These are phyloP conservation scores for Malassezia yamatoensis DNA, from an alignment of 1,284 basidiomycete genomes.

Conservation along the genomic window DNA sequence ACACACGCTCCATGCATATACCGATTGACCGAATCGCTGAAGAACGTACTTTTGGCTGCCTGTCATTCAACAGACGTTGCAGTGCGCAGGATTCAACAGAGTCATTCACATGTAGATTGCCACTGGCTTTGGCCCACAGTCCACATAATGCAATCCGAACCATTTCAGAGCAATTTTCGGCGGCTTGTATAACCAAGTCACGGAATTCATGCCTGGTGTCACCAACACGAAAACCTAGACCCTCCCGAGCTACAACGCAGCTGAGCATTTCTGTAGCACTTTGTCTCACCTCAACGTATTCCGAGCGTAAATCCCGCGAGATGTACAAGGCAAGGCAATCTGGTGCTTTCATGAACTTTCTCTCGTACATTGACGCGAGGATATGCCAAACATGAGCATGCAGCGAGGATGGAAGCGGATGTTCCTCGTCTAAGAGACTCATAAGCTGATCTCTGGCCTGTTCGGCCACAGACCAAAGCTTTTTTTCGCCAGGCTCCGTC, in stretches of 20 bases:
- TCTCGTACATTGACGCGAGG: neutral
- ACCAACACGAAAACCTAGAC: no score
- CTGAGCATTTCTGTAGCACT: neutral
- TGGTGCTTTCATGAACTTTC: neutral
- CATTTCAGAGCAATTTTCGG: neutral
- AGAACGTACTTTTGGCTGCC: slow-evolving; percentile 1
- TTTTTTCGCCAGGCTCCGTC: neutral
- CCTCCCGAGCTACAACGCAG: no score
- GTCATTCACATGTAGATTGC: no score
- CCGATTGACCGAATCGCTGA: slow-evolving; percentile 9
- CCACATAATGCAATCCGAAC: neutral
- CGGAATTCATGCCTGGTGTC: neutral
- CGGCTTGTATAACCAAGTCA: neutral
- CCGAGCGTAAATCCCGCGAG: neutral
- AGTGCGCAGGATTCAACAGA: neutral
- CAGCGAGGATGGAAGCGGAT: no score
- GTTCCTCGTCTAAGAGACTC: no score
- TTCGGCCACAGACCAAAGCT: no score
- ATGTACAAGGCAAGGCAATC: neutral
- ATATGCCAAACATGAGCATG: neutral
- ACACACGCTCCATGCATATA: slow-evolving; percentile 4
- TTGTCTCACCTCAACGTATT: neutral
- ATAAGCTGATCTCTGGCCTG: no score
- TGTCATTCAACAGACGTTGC: neutral
- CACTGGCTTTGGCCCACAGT: neutral